phyloP scores from a whole-genome alignment of 1,284 basidiomycete genomes.

The Pterula multifida region DNA sequence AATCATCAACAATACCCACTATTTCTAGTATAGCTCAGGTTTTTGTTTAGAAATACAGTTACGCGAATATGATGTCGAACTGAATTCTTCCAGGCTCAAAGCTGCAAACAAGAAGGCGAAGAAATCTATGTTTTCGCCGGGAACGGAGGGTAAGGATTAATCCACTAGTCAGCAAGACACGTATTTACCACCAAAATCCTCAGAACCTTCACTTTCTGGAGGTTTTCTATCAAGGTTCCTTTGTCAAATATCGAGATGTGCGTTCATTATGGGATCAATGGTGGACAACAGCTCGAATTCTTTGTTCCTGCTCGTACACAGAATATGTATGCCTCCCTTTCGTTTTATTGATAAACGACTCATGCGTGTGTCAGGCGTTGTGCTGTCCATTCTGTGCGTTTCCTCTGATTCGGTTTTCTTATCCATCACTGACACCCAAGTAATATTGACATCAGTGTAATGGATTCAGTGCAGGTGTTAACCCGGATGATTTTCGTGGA shows the following conservation, averaged over 20 bases:
- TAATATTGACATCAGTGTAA: conserved; percentile 61
- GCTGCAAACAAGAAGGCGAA: too few species aligned
- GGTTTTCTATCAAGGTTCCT: conserved; percentile 83
- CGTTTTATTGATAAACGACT: too few species aligned
- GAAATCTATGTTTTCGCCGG: conserved; percentile 77
- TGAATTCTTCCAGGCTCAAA: too few species aligned
- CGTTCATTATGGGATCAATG: conserved; percentile 73
- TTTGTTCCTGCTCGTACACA: conserved; percentile 72
- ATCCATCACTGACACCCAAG: too few species aligned
- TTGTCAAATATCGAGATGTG: conserved; percentile 63
- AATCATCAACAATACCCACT: conserved; percentile 27
- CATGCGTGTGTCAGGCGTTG: conserved; percentile 31
- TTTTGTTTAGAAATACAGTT: too few species aligned
- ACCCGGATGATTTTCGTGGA: conserved; percentile 67
- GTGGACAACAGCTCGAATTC: conserved; percentile 71
- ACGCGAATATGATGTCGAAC: too few species aligned
- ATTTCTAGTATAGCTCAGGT: too few species aligned
- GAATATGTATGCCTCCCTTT: conserved; percentile 71
- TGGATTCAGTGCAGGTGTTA: conserved; percentile 71
- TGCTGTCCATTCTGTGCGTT: conserved; percentile 71
- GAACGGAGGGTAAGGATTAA: conserved; percentile 46
- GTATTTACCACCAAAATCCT: too few species aligned
- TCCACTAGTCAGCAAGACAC: too few species aligned
- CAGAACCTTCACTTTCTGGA: conserved; percentile 87
- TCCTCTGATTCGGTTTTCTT: conserved; percentile 5